Evolutionary conservation across 1,139 yeast species (phyloP).

Genomic region (Meyerozyma elateridarum): DNA sequence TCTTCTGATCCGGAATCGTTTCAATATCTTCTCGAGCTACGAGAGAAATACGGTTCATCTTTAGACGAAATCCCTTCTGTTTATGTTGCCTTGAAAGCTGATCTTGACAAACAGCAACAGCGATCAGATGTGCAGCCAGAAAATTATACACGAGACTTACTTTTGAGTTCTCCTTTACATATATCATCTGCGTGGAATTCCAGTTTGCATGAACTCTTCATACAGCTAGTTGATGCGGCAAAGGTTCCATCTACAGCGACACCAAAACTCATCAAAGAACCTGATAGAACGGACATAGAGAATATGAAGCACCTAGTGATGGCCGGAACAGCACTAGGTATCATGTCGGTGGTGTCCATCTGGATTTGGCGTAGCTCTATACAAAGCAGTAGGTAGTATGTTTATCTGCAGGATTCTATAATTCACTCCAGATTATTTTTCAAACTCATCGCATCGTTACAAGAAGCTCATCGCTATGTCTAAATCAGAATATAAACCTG

Average conservation of each 20-base stretch:
- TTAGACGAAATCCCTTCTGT: constrained; percentile 75
- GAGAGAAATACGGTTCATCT: constrained; percentile 49
- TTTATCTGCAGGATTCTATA: constrained; percentile 1
- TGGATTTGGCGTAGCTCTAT: constrained; percentile 56
- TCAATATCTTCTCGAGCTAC: constrained; percentile 68
- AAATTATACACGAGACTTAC: constrained; percentile 64
- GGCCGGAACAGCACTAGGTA: constrained; percentile 64
- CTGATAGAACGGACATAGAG: constrained; percentile 42
- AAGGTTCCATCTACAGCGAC: constrained; percentile 73
- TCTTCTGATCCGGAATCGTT: constrained; percentile 95
- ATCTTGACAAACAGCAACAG: constrained; percentile 91
- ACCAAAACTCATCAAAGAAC: constrained; percentile 73
- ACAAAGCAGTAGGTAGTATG: constrained; percentile 14
- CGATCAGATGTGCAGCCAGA: constrained; percentile 84
- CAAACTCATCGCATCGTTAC: constrained; percentile 4
- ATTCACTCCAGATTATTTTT: background rate
- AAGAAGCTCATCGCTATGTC: constrained; percentile 4
- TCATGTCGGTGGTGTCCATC: constrained; percentile 53
- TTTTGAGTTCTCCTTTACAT: constrained; percentile 68
- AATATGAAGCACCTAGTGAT: constrained; percentile 47
- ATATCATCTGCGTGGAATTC: constrained; percentile 88
- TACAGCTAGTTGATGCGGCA: constrained; percentile 87
- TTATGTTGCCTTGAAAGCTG: constrained; percentile 91
- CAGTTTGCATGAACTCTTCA: constrained; percentile 77
- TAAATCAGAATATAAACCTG: constrained; percentile 48